These are phyloP conservation scores for Amaranthus cruentus DNA, from an alignment of 148 eudicot species.

Conservation along the genomic window DNA sequence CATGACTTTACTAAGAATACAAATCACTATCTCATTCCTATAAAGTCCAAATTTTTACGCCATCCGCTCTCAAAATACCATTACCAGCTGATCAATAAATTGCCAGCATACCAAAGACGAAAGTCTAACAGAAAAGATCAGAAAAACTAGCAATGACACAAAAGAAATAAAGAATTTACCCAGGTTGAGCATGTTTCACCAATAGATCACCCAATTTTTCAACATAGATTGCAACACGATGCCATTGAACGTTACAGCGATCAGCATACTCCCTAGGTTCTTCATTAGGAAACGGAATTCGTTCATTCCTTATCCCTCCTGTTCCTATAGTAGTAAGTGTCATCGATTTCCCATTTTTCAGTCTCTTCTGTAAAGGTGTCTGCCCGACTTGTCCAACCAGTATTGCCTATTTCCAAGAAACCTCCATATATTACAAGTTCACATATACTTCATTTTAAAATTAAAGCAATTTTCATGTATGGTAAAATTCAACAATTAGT, in stretches of 20 bases:
- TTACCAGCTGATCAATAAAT: not conserved
- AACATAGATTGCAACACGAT: conserved; percentile 71
- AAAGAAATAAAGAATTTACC: conserved; percentile 37
- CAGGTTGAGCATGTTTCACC: conserved; percentile 58
- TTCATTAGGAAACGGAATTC: conserved; percentile 75
- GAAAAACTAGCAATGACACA: not conserved
- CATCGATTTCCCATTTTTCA: conserved; percentile 57
- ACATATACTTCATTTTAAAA: not conserved
- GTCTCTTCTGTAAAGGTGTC: conserved; percentile 64
- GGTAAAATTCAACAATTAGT: too few relatives aligned
- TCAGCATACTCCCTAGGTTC: conserved; percentile 85
- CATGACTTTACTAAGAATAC: too few relatives aligned
- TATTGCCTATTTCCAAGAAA: conserved; percentile 45
- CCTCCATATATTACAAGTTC: not conserved
- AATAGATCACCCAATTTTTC: conserved; percentile 53
- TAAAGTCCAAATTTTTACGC: not conserved
- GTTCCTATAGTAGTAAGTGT: conserved; percentile 70
- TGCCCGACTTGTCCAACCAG: conserved; percentile 87
- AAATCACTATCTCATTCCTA: not conserved
- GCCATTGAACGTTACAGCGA: conserved; percentile 89
- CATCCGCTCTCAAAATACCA: not conserved
- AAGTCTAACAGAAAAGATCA: not conserved
- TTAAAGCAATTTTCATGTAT: not conserved
- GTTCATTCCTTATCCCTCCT: conserved; percentile 83
- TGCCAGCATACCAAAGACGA: not conserved